These are phyloP conservation scores for Cladophialophora chaetospira DNA, from an alignment of 2,329 filamentous ascomycete genomes.

Conservation along the genomic window DNA sequence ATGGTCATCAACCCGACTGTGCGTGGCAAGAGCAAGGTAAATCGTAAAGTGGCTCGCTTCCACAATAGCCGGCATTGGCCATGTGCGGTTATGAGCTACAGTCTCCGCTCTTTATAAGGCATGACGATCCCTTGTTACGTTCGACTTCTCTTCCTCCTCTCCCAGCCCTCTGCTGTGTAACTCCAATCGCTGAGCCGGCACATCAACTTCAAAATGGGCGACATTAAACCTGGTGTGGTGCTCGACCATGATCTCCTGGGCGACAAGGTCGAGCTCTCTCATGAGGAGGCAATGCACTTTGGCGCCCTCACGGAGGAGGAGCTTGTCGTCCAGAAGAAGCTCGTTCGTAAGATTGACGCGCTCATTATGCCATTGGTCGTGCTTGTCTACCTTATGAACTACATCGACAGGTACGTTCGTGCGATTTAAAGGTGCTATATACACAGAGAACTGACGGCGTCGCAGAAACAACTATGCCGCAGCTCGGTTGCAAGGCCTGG, in stretches of 20 bases:
- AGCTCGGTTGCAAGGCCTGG: conserved; percentile 47
- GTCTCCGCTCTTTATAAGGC: conserved; percentile 4
- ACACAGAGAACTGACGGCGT: neutral
- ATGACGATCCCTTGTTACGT: neutral
- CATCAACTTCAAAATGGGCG: conserved; percentile 15
- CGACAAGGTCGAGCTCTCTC: conserved; percentile 27
- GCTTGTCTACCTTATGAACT: conserved; percentile 58
- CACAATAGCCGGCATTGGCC: conserved; percentile 1
- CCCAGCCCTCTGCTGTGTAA: neutral
- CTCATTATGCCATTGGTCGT: conserved; percentile 44
- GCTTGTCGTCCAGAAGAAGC: conserved; percentile 40
- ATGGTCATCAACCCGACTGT: conserved; percentile 17
- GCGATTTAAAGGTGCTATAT: neutral
- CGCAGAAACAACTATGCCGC: conserved; percentile 51
- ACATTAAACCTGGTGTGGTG: conserved; percentile 15
- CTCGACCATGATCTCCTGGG: conserved; percentile 30
- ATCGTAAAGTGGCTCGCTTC: conserved; percentile 5
- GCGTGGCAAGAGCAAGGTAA: conserved; percentile 9
- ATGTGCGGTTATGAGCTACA: conserved; percentile 1
- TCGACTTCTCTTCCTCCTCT: neutral
- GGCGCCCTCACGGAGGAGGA: conserved; percentile 38
- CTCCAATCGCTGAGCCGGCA: neutral
- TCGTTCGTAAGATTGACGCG: conserved; percentile 42
- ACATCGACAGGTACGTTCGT: conserved; percentile 44
- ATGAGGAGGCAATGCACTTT: conserved; percentile 30